Base-by-base conservation (phyloP, 2,329 filamentous ascomycete species). In the Xylariomycetidae sp. region DNA sequence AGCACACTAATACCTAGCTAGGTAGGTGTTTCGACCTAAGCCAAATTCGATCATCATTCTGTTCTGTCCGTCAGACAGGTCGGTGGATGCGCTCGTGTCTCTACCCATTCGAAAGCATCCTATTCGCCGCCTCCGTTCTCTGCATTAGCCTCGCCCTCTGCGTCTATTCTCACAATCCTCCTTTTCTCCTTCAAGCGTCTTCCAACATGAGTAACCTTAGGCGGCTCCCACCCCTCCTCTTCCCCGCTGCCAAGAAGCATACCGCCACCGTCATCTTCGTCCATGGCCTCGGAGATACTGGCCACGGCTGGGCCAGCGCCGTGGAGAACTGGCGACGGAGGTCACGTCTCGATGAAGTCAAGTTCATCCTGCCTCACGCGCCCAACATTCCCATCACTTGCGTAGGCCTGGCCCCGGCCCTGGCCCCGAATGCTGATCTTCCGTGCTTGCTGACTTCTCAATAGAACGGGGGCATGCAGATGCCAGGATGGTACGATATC, bases 251-350 rank as follows among this genome's bases (percentile, higher is more conserved):
- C 22, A 45, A 48, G 16, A 51, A 78, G 56, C 92, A 97, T 64
- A 96, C 92, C 23, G 88, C 88, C 16, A 96, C 90, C 3, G 84
- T 97, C 51, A 97, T 98, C 53, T 88, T 96, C 63, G 74, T 86
- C 33, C 92, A 98, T 60, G 92, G 92, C 11, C 70, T 98, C 25
- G 92, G 92, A 43, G 92, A 97, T 58, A 83, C 72, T 18, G 85
- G 84, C 27, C 69, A 77, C 46, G 85, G 85, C 48, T 90, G 86
- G 89, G 74, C 84, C 27, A 80, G 78, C 37, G 76, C 92, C 14
- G 88, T 92, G 19, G 82, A 94, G 67, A 88, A 90, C 62, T 96
- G 85, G 83, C 80, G 88, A 35, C 74, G 82, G 20, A 76, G 85
- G 32, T 76, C 80, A 59, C 82, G 82, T 54, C 87, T 97, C 44